Base-by-base conservation (phyloP, 148 eudicot species). In the Diospyros kaki region DNA sequence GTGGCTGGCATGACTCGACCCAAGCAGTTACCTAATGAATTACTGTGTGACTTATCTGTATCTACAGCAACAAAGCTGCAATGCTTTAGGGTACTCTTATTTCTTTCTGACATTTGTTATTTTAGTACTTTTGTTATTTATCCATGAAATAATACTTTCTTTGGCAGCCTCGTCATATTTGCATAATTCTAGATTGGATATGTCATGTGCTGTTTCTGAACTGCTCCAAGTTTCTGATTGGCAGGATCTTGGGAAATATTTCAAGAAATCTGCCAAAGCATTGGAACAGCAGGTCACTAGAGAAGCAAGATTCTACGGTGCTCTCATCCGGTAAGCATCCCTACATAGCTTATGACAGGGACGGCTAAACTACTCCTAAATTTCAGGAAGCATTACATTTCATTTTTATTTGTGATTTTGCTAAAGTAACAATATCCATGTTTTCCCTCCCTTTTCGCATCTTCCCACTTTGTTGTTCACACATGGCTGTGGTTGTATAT, bases 241-340 rank as follows among this genome's bases (percentile, higher is more conserved):
- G 63, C 96, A 95, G 98, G 84, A 90, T 81, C 89, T 95, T 18
- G 92, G 98, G 6, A 95, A 95, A 84, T 92, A 95, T 77, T 90
- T 95, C 67, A 92, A 92, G 87, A 96, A 92, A 85, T 92, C 98
- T 78, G 97, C 96, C 48, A 95, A 92, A 89, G 87, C 93, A 81
- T 81, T 95, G 84, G 98, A 95, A 75, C 82, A 83, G 82, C 94
- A 92, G 83, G 84, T 95, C 81, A 90, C 90, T 15, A 90, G 93
- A 83, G 98, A 95, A 83, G 96, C 94, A 53, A 89, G 96, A 89
- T 95, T 95, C 77, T 95, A 95, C 76, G 96, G 98, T 72, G 97
- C 98, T 85, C 93, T 95, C 58, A 95, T 95, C 74, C 87, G 98
- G 98, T 95, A 73, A 79, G 86, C 69, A 41, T 42, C 76, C 76